These are phyloP conservation scores for Alternaria conjuncta DNA, from an alignment of 2,329 filamentous ascomycete species.

Conservation along the genomic window DNA sequence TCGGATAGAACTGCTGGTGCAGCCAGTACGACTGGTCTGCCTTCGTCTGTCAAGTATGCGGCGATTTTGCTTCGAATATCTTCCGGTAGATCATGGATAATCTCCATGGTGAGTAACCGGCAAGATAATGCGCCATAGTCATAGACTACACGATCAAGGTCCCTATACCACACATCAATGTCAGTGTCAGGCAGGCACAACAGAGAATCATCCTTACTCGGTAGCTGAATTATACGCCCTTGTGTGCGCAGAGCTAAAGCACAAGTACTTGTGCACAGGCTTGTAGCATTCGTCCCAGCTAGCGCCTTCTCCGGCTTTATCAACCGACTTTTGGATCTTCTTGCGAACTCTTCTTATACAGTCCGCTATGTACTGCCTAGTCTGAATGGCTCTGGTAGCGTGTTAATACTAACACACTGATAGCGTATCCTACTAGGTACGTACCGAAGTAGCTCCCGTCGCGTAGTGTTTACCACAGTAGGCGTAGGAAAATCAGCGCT, in stretches of 20 bases:
- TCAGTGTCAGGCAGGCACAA: not conserved
- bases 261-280: not conserved
- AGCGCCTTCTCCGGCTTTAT: not conserved
- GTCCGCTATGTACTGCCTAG: not conserved
- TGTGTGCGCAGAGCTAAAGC: not conserved
- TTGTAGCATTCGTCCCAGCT: not conserved
- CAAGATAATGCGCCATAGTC: not conserved
- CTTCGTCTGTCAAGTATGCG: not conserved
- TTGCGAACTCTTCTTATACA: not conserved
- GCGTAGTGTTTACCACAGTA: not conserved
- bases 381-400: not conserved
- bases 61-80: not conserved
- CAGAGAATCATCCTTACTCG: accelerated
- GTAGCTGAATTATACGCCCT: not conserved
- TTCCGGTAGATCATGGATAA: not conserved
- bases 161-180: not conserved
- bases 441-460: not conserved
- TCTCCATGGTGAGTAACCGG: not conserved
- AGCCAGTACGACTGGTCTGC: not conserved
- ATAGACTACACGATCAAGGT: not conserved
- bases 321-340: not conserved
- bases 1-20: not conserved
- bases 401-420: too few relatives aligned
- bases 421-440: too few relatives aligned
- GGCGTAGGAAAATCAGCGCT: not conserved